phyloP scores from a whole-genome alignment of 441 rosid species.

The Gossypium gossypioides region DNA sequence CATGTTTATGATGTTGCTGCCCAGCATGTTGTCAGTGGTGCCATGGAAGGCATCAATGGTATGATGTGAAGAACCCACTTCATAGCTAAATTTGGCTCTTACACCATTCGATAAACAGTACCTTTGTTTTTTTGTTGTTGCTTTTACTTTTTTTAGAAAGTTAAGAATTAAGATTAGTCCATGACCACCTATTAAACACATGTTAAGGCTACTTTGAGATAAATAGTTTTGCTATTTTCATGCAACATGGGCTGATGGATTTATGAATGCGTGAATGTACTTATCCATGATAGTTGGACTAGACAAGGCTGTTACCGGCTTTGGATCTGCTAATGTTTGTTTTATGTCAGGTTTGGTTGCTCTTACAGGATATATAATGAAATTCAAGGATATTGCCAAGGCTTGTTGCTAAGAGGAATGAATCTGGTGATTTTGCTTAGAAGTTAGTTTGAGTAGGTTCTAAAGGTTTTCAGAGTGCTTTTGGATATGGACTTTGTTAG shows the following conservation, averaged over 20 bases:
- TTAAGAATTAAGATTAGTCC: neutral
- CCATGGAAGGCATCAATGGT: constrained; percentile 98
- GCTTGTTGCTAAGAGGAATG: neutral
- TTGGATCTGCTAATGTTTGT: neutral
- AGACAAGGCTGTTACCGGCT: neutral
- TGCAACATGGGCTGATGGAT: neutral
- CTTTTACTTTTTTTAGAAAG: neutral
- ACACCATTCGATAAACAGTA: neutral
- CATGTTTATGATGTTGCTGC: constrained; percentile 97
- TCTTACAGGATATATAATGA: neutral
- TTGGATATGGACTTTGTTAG: neutral
- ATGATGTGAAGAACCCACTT: constrained; percentile 13
- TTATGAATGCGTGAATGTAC: neutral
- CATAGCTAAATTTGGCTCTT: constrained; percentile 6
- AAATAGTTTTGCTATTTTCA: neutral
- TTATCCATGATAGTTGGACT: neutral
- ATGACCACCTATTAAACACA: neutral
- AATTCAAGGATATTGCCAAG: neutral
- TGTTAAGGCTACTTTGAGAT: neutral
- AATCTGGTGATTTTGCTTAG: neutral
- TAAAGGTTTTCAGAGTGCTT: neutral
- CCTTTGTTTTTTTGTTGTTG: neutral
- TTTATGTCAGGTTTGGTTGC: neutral
- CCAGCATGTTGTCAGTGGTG: constrained; percentile 87
- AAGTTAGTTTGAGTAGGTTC: neutral